Evolutionary conservation across 306 rosid genomes (phyloP).

Genomic region (Fragaria vesca): DNA sequence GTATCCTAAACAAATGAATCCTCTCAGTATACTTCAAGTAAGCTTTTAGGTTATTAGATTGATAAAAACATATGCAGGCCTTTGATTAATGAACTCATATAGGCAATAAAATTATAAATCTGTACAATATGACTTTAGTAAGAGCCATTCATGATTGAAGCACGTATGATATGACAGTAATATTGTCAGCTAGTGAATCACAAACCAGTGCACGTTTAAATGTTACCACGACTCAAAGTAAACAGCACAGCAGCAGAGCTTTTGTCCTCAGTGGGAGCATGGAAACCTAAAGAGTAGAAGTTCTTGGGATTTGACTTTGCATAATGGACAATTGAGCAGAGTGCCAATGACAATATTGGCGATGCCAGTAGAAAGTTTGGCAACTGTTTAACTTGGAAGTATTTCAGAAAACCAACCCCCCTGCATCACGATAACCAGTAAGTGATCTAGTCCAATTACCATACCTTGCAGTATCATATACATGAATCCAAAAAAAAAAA

Average conservation of each 20-base stretch:
- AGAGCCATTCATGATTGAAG: background rate
- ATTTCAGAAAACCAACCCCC: conserved; percentile 90
- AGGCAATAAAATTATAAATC: background rate
- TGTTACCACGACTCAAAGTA: conserved; percentile 46
- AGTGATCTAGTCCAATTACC: conserved; percentile 1
- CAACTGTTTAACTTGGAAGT: conserved; percentile 78
- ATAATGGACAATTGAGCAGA: conserved; percentile 65
- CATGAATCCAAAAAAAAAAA: background rate
- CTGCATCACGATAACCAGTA: conserved; percentile 44
- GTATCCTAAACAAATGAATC: background rate
- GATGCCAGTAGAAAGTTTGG: conserved; percentile 90
- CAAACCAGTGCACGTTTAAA: conserved; percentile 23
- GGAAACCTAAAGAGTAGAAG: conserved; percentile 73
- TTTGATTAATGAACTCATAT: background rate
- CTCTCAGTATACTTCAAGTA: background rate
- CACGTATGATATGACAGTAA: background rate
- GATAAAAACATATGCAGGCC: background rate
- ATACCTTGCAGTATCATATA: background rate
- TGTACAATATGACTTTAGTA: background rate
- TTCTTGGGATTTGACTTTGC: conserved; percentile 68
- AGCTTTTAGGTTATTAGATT: background rate
- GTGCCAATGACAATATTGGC: conserved; percentile 69
- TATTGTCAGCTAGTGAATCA: conserved; percentile 9
- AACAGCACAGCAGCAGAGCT: conserved; percentile 45
- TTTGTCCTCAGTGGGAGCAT: conserved; percentile 52